Percentiles rank a stretch among this genome's conserved stretches.
Conservation (phyloP, 139 green algal species). For the Micractinium sp. region DNA sequence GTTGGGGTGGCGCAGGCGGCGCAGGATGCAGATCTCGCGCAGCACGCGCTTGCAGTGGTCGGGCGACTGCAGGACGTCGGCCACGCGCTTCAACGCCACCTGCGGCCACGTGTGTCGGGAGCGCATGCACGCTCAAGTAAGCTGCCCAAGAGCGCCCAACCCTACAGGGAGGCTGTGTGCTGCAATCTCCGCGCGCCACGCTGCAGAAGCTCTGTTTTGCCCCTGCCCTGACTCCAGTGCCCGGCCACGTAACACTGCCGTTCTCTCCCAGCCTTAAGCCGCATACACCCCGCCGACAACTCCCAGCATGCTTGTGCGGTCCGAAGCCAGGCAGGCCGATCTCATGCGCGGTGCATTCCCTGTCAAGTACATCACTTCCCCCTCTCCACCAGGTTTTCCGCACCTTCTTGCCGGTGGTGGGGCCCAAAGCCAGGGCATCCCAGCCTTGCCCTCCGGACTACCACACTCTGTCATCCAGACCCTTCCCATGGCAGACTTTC, state of each 20-base stretch:
- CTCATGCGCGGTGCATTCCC: too few relatives aligned
- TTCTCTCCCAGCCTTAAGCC: not conserved
- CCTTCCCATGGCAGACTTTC: too few relatives aligned
- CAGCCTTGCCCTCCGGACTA: not conserved
- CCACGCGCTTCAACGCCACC: constrained; percentile 87
- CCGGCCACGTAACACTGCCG: not conserved
- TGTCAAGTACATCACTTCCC: too few relatives aligned
- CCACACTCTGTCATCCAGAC: not conserved
- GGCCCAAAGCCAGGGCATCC: not conserved
- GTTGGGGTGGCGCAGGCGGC: constrained; percentile 84
- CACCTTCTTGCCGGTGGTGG: too few relatives aligned
- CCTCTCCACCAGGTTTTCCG: too few relatives aligned
- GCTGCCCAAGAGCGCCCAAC: not conserved
- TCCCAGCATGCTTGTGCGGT: too few relatives aligned
- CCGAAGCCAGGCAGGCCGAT: too few relatives aligned
- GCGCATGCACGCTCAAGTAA: not conserved
- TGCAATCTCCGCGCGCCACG: not conserved
- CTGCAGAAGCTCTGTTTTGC: not conserved
- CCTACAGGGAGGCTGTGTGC: too few relatives aligned
- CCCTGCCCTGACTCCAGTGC: not conserved
- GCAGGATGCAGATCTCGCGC: constrained; percentile 92
- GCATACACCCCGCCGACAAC: too few relatives aligned
- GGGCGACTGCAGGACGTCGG: constrained; percentile 76
- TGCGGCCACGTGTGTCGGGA: constrained; percentile 6
- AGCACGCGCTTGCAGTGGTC: constrained; percentile 87